Conservation (phyloP, 805 yeast species). For the Zygosaccharomyces rouxii region DNA sequence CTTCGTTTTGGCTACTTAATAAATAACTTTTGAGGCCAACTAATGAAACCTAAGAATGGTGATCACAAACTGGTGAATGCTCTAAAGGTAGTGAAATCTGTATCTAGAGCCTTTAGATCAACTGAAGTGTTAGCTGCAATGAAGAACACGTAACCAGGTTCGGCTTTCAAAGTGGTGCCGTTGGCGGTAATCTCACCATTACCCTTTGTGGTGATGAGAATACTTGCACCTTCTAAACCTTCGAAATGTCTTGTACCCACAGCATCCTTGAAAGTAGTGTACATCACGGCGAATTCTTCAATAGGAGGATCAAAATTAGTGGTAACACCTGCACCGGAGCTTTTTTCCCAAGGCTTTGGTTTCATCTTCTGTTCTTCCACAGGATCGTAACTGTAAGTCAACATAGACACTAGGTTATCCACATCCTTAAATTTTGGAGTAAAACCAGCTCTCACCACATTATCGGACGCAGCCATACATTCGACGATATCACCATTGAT, state of each 20-base stretch:
- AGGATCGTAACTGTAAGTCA: conserved; percentile 83
- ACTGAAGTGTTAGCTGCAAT: conserved; percentile 73
- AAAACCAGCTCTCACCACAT: conserved; percentile 97
- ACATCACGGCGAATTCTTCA: conserved; percentile 91
- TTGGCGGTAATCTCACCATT: conserved; percentile 51
- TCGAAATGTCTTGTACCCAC: conserved; percentile 51
- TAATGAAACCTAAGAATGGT: not conserved
- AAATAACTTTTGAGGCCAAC: conserved; percentile 1
- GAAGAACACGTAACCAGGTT: conserved; percentile 77
- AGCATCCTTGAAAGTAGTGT: conserved; percentile 54
- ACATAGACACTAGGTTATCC: conserved; percentile 78
- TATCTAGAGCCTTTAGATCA: conserved; percentile 49
- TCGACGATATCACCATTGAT: conserved; percentile 96
- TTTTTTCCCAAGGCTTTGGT: conserved; percentile 45
- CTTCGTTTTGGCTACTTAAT: not conserved
- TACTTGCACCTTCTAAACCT: conserved; percentile 79
- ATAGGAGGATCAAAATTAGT: conserved; percentile 91
- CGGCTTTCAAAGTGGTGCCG: conserved; percentile 44
- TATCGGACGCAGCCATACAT: conserved; percentile 99
- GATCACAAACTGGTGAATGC: conserved; percentile 77
- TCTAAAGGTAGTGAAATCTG: conserved; percentile 73
- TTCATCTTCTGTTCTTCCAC: conserved; percentile 93
- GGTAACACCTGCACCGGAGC: conserved; percentile 62
- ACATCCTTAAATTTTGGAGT: conserved; percentile 99
- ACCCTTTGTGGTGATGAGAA: conserved; percentile 80